phyloP scores from a whole-genome alignment of 305 asterid species.

The Stenogyne calaminthoides region DNA sequence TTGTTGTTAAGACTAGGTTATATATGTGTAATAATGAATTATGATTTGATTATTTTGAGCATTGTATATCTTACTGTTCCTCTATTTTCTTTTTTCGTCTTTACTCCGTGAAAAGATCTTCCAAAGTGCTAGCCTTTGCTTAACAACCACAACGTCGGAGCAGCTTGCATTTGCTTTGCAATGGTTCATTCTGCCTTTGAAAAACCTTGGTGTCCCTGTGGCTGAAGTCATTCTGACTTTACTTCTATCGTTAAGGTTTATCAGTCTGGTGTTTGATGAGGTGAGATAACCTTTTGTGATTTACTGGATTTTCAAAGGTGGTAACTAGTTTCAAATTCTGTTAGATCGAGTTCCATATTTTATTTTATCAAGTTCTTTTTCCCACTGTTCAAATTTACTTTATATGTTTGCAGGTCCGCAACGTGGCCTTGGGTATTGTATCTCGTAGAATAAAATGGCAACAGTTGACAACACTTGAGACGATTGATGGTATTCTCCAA shows the following conservation, averaged over 20 bases:
- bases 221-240: conserved; percentile 89
- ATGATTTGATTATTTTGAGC: conserved; percentile 11
- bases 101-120: conserved; percentile 55
- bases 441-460: conserved; percentile 95
- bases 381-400: neutral
- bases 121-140: conserved; percentile 97
- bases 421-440: conserved; percentile 88
- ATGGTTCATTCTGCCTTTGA: conserved; percentile 85
- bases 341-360: neutral
- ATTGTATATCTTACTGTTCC: conserved; percentile 27
- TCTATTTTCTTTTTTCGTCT: conserved; percentile 18
- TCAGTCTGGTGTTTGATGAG: conserved; percentile 93
- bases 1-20: neutral
- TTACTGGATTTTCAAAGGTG: conserved; percentile 5
- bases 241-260: conserved; percentile 83
- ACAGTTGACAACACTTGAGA: conserved; percentile 80
- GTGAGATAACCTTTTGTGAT: conserved; percentile 38
- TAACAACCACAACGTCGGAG: conserved; percentile 90
- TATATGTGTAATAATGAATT: neutral
- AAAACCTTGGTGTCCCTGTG: conserved; percentile 70
- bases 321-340: conserved; percentile 10
- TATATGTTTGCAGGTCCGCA: conserved; percentile 66
- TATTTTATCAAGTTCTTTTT: neutral
- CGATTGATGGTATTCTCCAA: conserved; percentile 67
- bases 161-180: conserved; percentile 90